A percentile compares a stretch with the other conserved stretches of the same genome.
These are phyloP conservation scores for Curvularia verruculosa DNA, from an alignment of 2,329 filamentous ascomycete genomes.

Conservation along the genomic window DNA sequence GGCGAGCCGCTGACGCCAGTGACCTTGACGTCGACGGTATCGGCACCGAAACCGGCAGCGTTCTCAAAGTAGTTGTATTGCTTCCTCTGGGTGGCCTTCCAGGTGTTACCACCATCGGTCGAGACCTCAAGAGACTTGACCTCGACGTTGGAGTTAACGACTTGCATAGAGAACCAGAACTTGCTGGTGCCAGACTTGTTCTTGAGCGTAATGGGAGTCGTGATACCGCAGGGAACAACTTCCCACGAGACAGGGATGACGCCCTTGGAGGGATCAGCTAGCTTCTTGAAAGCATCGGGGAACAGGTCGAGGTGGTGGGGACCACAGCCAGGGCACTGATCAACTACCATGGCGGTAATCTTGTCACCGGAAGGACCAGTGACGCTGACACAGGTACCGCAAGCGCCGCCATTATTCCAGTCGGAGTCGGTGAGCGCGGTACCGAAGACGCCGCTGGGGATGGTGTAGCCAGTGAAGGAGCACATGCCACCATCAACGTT, in stretches of 20 bases:
- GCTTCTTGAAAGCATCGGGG: slow-evolving; percentile 56
- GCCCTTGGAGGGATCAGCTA: slow-evolving; percentile 55
- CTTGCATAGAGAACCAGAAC: slow-evolving; percentile 68
- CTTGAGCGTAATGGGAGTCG: slow-evolving; percentile 56
- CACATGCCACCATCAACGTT: slow-evolving; percentile 65
- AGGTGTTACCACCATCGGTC: slow-evolving; percentile 64
- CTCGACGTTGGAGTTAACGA: slow-evolving; percentile 66
- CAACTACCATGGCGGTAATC: slow-evolving; percentile 69
- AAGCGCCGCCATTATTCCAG: slow-evolving; percentile 63
- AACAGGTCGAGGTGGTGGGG: slow-evolving; percentile 63
- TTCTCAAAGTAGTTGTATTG: slow-evolving; percentile 67
- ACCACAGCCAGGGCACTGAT: slow-evolving; percentile 63
- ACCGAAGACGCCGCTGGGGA: slow-evolving; percentile 65
- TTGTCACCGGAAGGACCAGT: slow-evolving; percentile 62
- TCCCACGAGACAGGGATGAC: slow-evolving; percentile 59
- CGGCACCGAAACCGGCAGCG: slow-evolving; percentile 61
- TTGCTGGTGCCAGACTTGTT: slow-evolving; percentile 60
- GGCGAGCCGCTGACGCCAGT: slow-evolving; percentile 60
- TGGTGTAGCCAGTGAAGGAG: slow-evolving; percentile 67
- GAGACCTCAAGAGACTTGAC: slow-evolving; percentile 65
- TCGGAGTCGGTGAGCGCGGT: slow-evolving; percentile 65
- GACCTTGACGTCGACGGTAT: slow-evolving; percentile 62
- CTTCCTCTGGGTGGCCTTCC: slow-evolving; percentile 61
- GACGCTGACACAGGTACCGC: slow-evolving; percentile 67
- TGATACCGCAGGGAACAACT: slow-evolving; percentile 60